Conservation (phyloP, 352 stramenopile species). For the Phytophthora capsici region DNA sequence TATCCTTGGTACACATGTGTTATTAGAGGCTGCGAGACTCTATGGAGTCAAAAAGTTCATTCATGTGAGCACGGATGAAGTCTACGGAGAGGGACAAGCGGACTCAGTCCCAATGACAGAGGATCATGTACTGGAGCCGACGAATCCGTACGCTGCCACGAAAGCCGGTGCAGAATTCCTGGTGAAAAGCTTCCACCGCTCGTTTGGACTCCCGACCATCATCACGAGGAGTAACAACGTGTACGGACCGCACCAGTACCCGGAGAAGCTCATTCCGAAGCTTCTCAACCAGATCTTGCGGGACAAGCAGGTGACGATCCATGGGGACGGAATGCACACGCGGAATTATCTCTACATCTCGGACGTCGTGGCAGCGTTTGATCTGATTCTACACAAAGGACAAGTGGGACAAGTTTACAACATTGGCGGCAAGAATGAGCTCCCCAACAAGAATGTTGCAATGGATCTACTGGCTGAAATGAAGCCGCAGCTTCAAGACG, state of each 20-base stretch:
- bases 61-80: slow-evolving; percentile 98
- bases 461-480: slow-evolving; percentile 86
- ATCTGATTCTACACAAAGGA: slow-evolving; percentile 95
- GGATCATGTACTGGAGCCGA: slow-evolving; percentile 95
- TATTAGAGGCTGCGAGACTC: slow-evolving; percentile 96
- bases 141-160: slow-evolving; percentile 98
- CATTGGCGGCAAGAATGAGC: slow-evolving; percentile 90
- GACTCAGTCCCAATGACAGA: slow-evolving; percentile 95
- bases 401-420: slow-evolving; percentile 96
- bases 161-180: slow-evolving; percentile 99
- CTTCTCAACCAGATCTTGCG: slow-evolving; percentile 97
- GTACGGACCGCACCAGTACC: slow-evolving; percentile 98
- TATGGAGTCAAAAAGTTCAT: slow-evolving; percentile 95
- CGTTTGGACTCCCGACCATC: slow-evolving; percentile 95
- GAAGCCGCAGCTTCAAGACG: slow-evolving; percentile 45
- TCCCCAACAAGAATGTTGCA: slow-evolving; percentile 84
- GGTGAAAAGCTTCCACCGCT: slow-evolving; percentile 94
- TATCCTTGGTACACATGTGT: slow-evolving; percentile 97
- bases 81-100: slow-evolving; percentile 96
- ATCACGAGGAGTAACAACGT: slow-evolving; percentile 99
- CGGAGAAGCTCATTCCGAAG: slow-evolving; percentile 99
- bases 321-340: slow-evolving; percentile 95
- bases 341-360: slow-evolving; percentile 98
- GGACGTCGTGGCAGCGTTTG: slow-evolving; percentile 97
- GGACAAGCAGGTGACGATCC: slow-evolving; percentile 92